Conservation (phyloP, 2,329 filamentous ascomycete species). For the Phoma herbarum region DNA sequence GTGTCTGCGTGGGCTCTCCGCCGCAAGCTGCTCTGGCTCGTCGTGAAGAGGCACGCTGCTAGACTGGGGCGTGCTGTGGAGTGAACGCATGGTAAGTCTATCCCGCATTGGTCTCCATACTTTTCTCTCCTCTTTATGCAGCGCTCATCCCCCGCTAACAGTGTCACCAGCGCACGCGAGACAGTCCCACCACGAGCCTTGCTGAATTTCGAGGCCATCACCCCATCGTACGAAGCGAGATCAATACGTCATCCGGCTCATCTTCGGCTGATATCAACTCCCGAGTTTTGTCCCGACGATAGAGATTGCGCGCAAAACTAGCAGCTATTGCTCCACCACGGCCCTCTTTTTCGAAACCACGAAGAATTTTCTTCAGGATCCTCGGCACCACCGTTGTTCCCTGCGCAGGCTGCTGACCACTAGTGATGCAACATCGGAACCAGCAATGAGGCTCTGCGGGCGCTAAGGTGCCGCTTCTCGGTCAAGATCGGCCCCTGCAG, state of each 20-base stretch:
- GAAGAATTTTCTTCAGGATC: conserved; percentile 27
- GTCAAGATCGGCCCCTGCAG: conserved; percentile 33
- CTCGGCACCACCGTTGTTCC: conserved; percentile 15
- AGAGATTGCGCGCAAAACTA: conserved; percentile 24
- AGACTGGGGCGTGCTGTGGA: conserved; percentile 19
- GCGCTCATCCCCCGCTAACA: conserved; percentile 16
- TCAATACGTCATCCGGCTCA: conserved; percentile 16
- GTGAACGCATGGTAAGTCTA: conserved; percentile 17
- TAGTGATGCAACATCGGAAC: conserved; percentile 36
- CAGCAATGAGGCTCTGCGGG: conserved; percentile 25
- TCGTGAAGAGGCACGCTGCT: conserved; percentile 17
- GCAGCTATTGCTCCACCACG: conserved; percentile 25
- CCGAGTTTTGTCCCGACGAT: conserved; percentile 26
- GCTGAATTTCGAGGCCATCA: conserved; percentile 4
- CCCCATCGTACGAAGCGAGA: conserved; percentile 14
- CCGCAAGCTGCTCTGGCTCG: conserved; percentile 20
- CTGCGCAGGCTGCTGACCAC: conserved; percentile 28
- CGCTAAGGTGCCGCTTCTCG: conserved; percentile 24
- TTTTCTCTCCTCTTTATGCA: conserved; percentile 10
- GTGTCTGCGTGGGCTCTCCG: conserved; percentile 22
- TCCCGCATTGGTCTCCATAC: conserved; percentile 14
- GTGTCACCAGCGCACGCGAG: conserved; percentile 8
- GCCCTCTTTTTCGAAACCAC: conserved; percentile 35
- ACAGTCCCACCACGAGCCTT: conserved; percentile 12
- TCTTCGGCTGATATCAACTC: conserved; percentile 12